phyloP scores from a whole-genome alignment of 106 monocot genomes.

The Allium sativum region DNA sequence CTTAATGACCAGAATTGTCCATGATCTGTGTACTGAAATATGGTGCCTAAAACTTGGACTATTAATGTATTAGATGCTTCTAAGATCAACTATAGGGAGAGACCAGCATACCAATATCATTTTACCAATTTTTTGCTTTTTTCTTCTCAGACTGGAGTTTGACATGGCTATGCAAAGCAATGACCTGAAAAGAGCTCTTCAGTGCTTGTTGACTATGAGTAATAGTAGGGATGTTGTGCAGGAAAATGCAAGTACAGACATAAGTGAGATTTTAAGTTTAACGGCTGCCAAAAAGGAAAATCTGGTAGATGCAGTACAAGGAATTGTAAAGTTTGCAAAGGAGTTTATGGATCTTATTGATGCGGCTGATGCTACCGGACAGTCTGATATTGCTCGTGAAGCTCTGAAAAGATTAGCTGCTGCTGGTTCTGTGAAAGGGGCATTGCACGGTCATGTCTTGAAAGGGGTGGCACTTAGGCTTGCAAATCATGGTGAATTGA shows the following conservation, averaged over 20 bases:
- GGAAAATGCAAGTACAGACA: constrained; percentile 52
- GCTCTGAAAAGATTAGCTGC: constrained; percentile 89
- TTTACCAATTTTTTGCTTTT: not conserved
- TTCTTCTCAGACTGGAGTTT: constrained; percentile 72
- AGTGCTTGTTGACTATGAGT: constrained; percentile 95
- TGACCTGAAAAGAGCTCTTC: constrained; percentile 92
- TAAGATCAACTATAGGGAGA: not conserved
- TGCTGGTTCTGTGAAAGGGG: constrained; percentile 92
- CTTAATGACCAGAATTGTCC: too few species aligned
- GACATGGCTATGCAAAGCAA: constrained; percentile 98
- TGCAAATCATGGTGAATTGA: constrained; percentile 96
- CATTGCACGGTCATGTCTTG: constrained; percentile 68
- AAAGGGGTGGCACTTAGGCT: constrained; percentile 85
- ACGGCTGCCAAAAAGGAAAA: constrained; percentile 86
- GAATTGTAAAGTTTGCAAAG: constrained; percentile 88
- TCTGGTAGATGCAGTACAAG: constrained; percentile 88
- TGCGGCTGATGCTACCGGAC: constrained; percentile 98
- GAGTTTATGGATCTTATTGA: constrained; percentile 95
- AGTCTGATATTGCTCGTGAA: constrained; percentile 88
- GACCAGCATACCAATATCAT: not conserved
- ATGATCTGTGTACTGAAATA: too few species aligned
- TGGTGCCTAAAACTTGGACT: too few species aligned
- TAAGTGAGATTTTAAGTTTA: constrained; percentile 79
- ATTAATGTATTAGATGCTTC: too few species aligned
- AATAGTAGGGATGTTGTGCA: constrained; percentile 87